Base-by-base conservation (phyloP, 441 rosid species). In the Cnidoscolus chayamansa region DNA sequence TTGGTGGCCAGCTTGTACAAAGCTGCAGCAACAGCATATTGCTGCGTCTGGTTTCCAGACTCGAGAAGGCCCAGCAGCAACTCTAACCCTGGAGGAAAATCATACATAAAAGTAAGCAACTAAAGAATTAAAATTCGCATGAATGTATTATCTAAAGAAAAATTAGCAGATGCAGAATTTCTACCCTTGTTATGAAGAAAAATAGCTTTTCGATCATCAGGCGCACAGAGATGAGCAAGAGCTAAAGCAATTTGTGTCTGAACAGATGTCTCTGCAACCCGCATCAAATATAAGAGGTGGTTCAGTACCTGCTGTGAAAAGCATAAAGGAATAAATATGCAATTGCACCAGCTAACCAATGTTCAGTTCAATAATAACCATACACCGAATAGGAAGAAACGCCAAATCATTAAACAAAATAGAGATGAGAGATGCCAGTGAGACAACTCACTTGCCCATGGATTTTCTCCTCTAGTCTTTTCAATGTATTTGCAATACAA, bases 381-480 rank as follows among this genome's bases (percentile, higher is more conserved):
- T 17, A 35, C 10, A 17, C 45, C 12, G 47, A 15, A 13, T 2
- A 55, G 65, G 20, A 51, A 68, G 45, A 64, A 53, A 70, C 4
- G 11, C 25, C 59, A 63, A 58, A 60, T 62, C 2, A 30, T 25
- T 68, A 68, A 59, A 54, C 35, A 68, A 60, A 17, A 10, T 0
- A 56, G 3, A n/a, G 30, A 55, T 54, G 10, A 25, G 35, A 4
- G 12, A 30, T 71, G 64, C 13, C 8, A 35, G 45, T n/a, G 50
- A 58, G 75, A 78, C 74, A 60, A 84, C 94, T 81, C 79, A 95
- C 99, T 75, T 93, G 87, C 55, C 97, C 98, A 68, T 86, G 93
- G 74, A 91, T 88, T 80, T 92, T 95, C 84, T 95, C 99, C 83
- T 95, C 98, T 71, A 95, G 77, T 78, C 99, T 89, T 86, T 89